Evolutionary conservation across 495 filamentous ascomycete genomes (phyloP).

Genomic region (Aspergillus sparsus): DNA sequence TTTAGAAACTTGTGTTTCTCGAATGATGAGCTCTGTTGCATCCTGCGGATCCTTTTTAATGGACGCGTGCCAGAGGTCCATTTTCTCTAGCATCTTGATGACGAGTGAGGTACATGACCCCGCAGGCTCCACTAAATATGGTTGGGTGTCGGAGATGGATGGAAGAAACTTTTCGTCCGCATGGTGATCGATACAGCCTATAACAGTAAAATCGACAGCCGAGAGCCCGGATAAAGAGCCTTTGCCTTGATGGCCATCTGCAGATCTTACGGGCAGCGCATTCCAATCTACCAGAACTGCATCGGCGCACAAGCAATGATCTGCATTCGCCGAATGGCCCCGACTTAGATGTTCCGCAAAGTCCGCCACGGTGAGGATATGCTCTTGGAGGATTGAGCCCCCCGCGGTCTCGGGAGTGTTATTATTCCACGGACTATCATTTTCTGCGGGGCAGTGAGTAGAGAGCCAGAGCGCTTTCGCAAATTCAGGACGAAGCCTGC

Average conservation of each 20-base stretch:
- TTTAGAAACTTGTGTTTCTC: slow-evolving; percentile 63
- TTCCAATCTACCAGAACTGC: slow-evolving; percentile 89
- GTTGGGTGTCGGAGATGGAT: slow-evolving; percentile 27
- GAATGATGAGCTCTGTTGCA: slow-evolving; percentile 12
- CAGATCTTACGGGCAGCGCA: slow-evolving; percentile 59
- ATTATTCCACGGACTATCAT: slow-evolving; percentile 31
- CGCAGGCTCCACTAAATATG: slow-evolving; percentile 64
- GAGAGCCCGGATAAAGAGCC: slow-evolving; percentile 37
- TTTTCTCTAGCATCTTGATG: slow-evolving; percentile 55
- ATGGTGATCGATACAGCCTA: slow-evolving; percentile 92
- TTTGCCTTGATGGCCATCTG: slow-evolving; percentile 24
- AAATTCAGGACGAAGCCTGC: slow-evolving; percentile 76
- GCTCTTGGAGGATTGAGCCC: slow-evolving; percentile 39
- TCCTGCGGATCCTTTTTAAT: slow-evolving; percentile 22
- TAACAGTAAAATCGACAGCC: slow-evolving; percentile 49
- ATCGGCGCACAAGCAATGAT: slow-evolving; percentile 34
- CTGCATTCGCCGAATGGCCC: background rate
- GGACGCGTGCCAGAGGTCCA: slow-evolving; percentile 53
- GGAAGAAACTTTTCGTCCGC: slow-evolving; percentile 72
- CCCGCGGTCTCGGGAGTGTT: slow-evolving; percentile 33
- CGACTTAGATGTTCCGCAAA: slow-evolving; percentile 30
- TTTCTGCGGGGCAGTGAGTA: slow-evolving; percentile 32
- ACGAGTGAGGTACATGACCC: slow-evolving; percentile 85
- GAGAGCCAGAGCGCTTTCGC: slow-evolving; percentile 44
- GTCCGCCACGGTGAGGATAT: slow-evolving; percentile 46